phyloP scores from a whole-genome alignment of 2,329 filamentous ascomycete species.

The Parastagonospora avenae region DNA sequence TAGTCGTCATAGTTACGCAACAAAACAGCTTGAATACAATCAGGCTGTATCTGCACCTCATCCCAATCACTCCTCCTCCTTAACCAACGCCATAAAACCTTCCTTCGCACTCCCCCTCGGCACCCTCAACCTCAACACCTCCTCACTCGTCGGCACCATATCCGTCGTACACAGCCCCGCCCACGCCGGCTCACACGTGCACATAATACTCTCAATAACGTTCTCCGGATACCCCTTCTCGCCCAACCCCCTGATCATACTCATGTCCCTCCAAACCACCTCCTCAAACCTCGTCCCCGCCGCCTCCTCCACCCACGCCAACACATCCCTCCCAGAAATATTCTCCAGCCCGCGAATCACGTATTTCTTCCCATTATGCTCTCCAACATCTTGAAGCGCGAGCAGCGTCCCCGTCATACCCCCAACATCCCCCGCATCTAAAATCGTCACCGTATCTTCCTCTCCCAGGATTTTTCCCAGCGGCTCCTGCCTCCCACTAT shows the following conservation, averaged over 20 bases:
- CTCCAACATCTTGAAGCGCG: constrained; percentile 6
- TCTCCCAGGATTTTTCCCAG: constrained; percentile 3
- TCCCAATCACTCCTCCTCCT: too few species aligned
- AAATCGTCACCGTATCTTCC: constrained; percentile 9
- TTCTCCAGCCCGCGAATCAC: constrained; percentile 20
- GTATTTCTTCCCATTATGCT: constrained; percentile 19
- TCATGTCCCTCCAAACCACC: constrained; percentile 14
- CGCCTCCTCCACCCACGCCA: constrained; percentile 16
- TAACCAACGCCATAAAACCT: too few species aligned
- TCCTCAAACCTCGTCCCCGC: constrained; percentile 16
- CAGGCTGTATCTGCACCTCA: too few species aligned
- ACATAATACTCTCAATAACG: constrained; percentile 4
- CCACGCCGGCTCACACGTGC: too few species aligned
- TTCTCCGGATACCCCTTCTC: constrained; percentile 9
- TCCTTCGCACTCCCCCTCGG: too few species aligned
- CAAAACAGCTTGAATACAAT: too few species aligned
- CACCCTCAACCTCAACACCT: too few species aligned
- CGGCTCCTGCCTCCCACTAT: constrained; percentile 7
- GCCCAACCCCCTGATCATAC: constrained; percentile 12
- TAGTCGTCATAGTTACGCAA: too few species aligned
- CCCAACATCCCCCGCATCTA: constrained; percentile 22
- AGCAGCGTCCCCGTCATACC: constrained; percentile 18
- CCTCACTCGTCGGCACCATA: too few species aligned
- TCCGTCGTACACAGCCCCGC: too few species aligned
- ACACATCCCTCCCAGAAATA: constrained; percentile 14